A percentile compares a stretch with the other conserved stretches of the same genome.
Evolutionary conservation across 75 land plant species (phyloP).

Genomic region (Sequoiadendron giganteum): DNA sequence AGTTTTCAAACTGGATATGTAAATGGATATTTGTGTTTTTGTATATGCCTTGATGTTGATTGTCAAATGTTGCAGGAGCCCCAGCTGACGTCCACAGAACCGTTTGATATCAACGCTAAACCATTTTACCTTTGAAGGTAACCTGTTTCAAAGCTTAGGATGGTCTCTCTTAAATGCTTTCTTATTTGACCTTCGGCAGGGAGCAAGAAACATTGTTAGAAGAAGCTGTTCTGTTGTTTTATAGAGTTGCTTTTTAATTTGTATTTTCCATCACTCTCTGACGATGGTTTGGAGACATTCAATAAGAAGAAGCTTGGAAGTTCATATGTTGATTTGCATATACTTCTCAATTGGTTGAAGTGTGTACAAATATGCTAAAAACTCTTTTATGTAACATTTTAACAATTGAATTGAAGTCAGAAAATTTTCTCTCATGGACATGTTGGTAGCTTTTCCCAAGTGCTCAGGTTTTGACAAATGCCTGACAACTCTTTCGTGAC

Average conservation of each 20-base stretch:
- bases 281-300: neutral
- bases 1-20: neutral
- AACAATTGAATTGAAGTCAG: neutral
- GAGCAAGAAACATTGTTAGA: neutral
- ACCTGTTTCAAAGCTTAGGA: neutral
- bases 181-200: neutral
- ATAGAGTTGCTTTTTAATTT: neutral
- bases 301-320: neutral
- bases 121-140: constrained; percentile 49
- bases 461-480: neutral
- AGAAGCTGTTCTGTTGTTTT: neutral
- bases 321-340: neutral
- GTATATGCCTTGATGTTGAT: neutral
- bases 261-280: neutral
- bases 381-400: neutral
- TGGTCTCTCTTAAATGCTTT: neutral
- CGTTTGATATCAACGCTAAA: constrained; percentile 56
- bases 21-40: constrained; percentile 1
- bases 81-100: constrained; percentile 52
- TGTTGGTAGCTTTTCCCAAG: neutral
- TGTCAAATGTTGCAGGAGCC: constrained; percentile 56
- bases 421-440: neutral
- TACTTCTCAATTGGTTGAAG: neutral
- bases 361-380: neutral
- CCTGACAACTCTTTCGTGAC: neutral